Evolutionary conservation across 2,329 filamentous ascomycete genomes (phyloP).

Genomic region (Huntiella abstrusa): DNA sequence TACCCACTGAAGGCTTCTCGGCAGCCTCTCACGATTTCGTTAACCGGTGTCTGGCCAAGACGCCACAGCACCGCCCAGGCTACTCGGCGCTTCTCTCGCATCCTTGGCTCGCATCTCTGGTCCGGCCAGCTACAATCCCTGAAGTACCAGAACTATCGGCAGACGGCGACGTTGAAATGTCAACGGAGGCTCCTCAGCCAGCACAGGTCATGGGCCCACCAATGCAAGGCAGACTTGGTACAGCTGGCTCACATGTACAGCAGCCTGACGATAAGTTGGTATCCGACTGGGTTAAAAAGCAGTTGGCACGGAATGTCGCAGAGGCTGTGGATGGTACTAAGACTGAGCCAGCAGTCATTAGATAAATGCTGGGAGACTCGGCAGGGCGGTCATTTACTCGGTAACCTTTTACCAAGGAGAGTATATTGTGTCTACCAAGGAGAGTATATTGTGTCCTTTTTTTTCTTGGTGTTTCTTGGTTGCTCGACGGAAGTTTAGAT

Average conservation of each 20-base stretch:
- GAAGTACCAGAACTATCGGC: constrained; percentile 21
- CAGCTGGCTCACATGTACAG: constrained; percentile 14
- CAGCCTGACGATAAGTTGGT: constrained; percentile 57
- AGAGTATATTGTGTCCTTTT: too few relatives aligned
- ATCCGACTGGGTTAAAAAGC: constrained; percentile 61
- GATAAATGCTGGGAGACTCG: too few relatives aligned
- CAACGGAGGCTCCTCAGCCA: too few relatives aligned
- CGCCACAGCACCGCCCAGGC: constrained; percentile 77
- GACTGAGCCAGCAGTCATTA: background rate
- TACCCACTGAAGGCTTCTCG: constrained; percentile 64
- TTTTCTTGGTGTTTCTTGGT: too few relatives aligned
- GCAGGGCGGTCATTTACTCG: too few relatives aligned
- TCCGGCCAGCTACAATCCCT: constrained; percentile 55
- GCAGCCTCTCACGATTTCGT: constrained; percentile 73
- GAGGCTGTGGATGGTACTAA: background rate
- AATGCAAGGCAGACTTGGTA: background rate
- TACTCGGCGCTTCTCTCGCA: constrained; percentile 82
- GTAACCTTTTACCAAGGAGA: too few relatives aligned
- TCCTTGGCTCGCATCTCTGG: constrained; percentile 62
- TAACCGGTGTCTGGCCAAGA: constrained; percentile 75
- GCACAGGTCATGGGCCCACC: background rate
- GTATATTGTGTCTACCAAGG: too few relatives aligned
- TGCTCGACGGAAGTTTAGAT: too few relatives aligned
- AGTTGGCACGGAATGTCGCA: constrained; percentile 43
- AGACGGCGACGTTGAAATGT: too few relatives aligned